Evolutionary conservation across 768 basidiomycete species (phyloP), one percentile per base, ranked within the genome.

Genomic region (Lactarius evosmus): DNA sequence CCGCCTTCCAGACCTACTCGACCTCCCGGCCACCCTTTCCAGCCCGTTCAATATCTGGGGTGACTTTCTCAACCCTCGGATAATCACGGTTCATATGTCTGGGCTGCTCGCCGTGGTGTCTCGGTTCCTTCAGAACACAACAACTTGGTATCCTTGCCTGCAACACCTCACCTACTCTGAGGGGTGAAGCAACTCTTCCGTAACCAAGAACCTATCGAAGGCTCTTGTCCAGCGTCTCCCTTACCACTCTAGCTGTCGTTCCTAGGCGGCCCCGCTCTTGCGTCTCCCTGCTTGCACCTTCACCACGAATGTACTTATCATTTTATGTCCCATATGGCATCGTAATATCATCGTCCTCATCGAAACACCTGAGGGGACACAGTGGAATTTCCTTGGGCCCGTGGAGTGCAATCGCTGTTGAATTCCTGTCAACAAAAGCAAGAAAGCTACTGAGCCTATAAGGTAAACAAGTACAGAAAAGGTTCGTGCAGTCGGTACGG

Each of bases 401-500:
- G 16, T 7, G 22, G 33, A 32, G 30, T 5, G 12, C 50, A 52
- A 63, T 3, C 34, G 44, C 25, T 11, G 33, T 14, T 16, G 29
- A 25, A 29, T 53, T 52, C 51, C 50, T 16, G 8, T 33, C 32
- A 22, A 11, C 30, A 54, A 49, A 30, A 46, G n/a, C 32, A 60
- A 17, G 19, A 32, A 36, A 34, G 44, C 49, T 57, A 52, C 29
- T 2, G 29, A 40, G 49, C 34, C 16, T 11, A 57, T 65, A 61
- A 56, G 55, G 33, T 65, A 65, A 27, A 44, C 29, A 7, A 60
- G 46, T 29, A 19, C 11, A 55, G 19, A 32, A 55, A 33, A 19
- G 40, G 0, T 49, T 46, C n/a, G 22, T 46, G n/a, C 22, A 46
- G 9, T 22, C 22, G 4, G n/a, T 33, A 53, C 62, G 40, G 12